Evolutionary conservation across 441 rosid genomes (phyloP), one percentile per base, ranked within the genome.

Genomic region (Aleurites moluccanus): DNA sequence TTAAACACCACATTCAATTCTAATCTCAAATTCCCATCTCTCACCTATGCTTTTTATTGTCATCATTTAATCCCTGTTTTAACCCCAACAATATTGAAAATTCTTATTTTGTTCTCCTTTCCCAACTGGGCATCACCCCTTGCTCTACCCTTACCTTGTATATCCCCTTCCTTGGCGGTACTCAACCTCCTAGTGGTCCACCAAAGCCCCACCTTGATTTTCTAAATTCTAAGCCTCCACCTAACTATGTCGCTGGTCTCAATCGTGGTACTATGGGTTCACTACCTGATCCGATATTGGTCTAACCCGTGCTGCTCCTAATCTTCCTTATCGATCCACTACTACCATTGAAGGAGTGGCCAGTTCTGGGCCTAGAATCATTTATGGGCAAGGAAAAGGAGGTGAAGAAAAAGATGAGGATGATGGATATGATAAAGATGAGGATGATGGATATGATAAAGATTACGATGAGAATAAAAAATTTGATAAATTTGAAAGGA

Each of bases 241-340:
- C 92, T 0, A 95, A 95, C 23, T 95, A 95, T 73, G 99, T 95
- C 9, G 98, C 97, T 23, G 98, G 97, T 20, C 83, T 93, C 16
- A 98, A 97, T 10, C 98, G 97, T 82, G 97, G 99, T 20, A 97
- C 99, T 45, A 92, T 0, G 94, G 99, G 0, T 92, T 95, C 83
- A 95, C 98, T 14, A 92, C 99, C 23, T 87, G 97, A 0, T 95
- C 98, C 1, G 97, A 92, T 84, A 95, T 95, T 33, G 99, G 98
- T 65, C 98, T 92, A 0, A 96, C 98, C 65, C 92, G 99, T 23
- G 97, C 97, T 2, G 98, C 97, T 63, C 97, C 94, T 1, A 97
- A 91, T 74, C 84, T 93, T 0, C 97, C 98, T 27, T 95, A 91
- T 60, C 82, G 95, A 0, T 89, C 94, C 6, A 86, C 92, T 28